Evolutionary conservation across 805 yeast genomes (phyloP), one percentile per base, ranked within the genome.

Genomic region (Alloascoidea africana): DNA sequence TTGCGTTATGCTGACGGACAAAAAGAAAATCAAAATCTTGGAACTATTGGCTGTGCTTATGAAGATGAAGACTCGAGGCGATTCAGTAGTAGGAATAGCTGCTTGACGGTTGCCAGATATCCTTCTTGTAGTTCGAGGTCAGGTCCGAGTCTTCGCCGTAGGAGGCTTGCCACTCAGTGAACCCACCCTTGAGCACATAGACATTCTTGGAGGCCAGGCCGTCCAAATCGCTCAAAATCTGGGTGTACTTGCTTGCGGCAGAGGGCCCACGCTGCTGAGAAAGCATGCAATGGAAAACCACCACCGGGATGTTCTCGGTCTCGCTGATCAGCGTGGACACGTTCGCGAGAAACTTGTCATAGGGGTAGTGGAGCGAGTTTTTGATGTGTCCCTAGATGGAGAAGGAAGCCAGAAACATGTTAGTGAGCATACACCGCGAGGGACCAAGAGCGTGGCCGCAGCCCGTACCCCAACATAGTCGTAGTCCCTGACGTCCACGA

Each of bases 381-480:
- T 23, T 23, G 30, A 23, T 23, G n/a, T 23, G 30, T n/a, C 30
- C 30, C n/a, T n/a, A n/a, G n/a, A n/a, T n/a, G n/a, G n/a, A n/a
- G n/a, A n/a, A n/a, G n/a, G n/a, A n/a, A n/a, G n/a, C n/a, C n/a
- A n/a, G n/a, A n/a, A n/a, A n/a, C n/a, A n/a, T n/a, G n/a, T n/a
- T n/a, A n/a, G n/a, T n/a, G n/a, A n/a, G n/a, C n/a, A n/a, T n/a
- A n/a, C n/a, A n/a, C n/a, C n/a, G n/a, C n/a, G n/a, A n/a, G n/a
- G n/a, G n/a, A n/a, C n/a, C n/a, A n/a, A n/a, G n/a, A n/a, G n/a
- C n/a, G n/a, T n/a, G n/a, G n/a, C n/a, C n/a, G n/a, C n/a, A n/a
- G n/a, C n/a, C n/a, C n/a, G n/a, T n/a, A n/a, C n/a, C 30, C 30
- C 30, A 23, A 23, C n/a, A 23, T 23, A 23, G 30, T 23, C 30